These are phyloP conservation scores for Schizonepeta tenuifolia DNA, from an alignment of 257 asterid species.

Conservation along the genomic window DNA sequence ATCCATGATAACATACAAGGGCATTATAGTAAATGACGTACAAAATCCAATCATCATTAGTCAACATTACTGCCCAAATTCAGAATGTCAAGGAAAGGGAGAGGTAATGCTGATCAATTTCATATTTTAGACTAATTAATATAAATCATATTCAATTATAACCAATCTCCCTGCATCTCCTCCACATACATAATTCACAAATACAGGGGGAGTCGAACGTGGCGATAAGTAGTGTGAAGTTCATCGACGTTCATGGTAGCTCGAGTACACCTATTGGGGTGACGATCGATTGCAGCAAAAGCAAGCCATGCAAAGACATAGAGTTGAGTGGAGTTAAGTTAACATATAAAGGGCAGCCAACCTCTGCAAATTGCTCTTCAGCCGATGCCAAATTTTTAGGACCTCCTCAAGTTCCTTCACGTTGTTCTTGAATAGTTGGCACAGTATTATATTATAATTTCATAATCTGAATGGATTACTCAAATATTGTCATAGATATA, in stretches of 20 bases:
- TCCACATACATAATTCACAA: too few relatives aligned
- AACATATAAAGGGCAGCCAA: slow-evolving; percentile 1
- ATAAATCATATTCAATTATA: too few relatives aligned
- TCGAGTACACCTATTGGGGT: slow-evolving; percentile 7
- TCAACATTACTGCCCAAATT: slow-evolving; percentile 38
- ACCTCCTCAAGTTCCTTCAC: too few relatives aligned
- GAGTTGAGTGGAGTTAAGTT: slow-evolving; percentile 26
- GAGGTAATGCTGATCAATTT: too few relatives aligned
- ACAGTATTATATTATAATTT: too few relatives aligned
- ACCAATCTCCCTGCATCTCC: too few relatives aligned
- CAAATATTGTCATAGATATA: too few relatives aligned
- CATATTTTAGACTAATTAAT: too few relatives aligned
- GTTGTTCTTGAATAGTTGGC: too few relatives aligned
- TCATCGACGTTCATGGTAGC: slow-evolving; percentile 14
- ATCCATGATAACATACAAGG: slow-evolving; percentile 7
- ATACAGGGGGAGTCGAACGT: slow-evolving; percentile 17
- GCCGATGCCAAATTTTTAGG: slow-evolving; percentile 23
- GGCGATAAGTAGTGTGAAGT: slow-evolving; percentile 18
- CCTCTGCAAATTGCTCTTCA: not conserved
- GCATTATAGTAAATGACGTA: slow-evolving; percentile 24
- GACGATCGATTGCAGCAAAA: slow-evolving; percentile 24
- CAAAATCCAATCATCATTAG: slow-evolving; percentile 42
- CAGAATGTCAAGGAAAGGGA: not conserved
- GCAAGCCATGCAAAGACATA: slow-evolving; percentile 30
- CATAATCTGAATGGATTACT: too few relatives aligned